Evolutionary conservation across 192 early-diverging fungal genomes (phyloP), one percentile per base, ranked within the genome.

Genomic region (Martensiomyces pterosporus): DNA sequence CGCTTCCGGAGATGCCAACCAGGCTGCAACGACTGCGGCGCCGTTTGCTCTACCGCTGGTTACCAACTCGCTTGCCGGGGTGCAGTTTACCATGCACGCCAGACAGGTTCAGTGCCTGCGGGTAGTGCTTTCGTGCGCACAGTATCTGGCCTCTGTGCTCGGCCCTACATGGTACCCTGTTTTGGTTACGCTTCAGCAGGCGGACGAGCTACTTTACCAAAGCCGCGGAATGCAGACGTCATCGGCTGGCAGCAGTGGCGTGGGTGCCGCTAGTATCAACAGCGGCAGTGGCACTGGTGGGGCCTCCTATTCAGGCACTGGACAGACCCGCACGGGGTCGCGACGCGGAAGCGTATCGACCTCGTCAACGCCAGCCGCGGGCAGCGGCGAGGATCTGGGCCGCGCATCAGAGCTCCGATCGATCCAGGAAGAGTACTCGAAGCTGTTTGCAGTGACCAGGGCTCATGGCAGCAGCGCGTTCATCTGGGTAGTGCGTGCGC

Each of bases 131-230:
- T 71, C 79, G 21, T 78, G 91, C 9, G 81, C 91, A 6, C 74
- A 84, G 64, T 83, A 79, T 19, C 74, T 97, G 45, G 83, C 80
- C 5, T 63, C 82, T 10, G 82, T 82, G 7, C 63, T 99, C 35
- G 89, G 85, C 13, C 64, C 84, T 27, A 77, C 85, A 37, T 99
- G 96, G 96, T 91, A 86, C 55, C 66, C 85, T 24, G 80, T 96
- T 2, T 56, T 96, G 26, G 88, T 92, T 48, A 92, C 92, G 3
- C 68, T 96, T 53, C 92, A 94, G 58, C 80, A 86, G 17, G 86
- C 88, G 1, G 93, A 96, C 38, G 82, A 85, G 58, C 62, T 91
- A 15, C 43, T 95, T 37, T 77, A 80, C 23, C 63, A 54, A 45
- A 68, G 49, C 37, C 49, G 35, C 17, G 26, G 47, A n/a, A n/a